These are phyloP conservation scores for Fusarium coffeatum DNA, from an alignment of 2,329 filamentous ascomycete genomes.

Conservation along the genomic window DNA sequence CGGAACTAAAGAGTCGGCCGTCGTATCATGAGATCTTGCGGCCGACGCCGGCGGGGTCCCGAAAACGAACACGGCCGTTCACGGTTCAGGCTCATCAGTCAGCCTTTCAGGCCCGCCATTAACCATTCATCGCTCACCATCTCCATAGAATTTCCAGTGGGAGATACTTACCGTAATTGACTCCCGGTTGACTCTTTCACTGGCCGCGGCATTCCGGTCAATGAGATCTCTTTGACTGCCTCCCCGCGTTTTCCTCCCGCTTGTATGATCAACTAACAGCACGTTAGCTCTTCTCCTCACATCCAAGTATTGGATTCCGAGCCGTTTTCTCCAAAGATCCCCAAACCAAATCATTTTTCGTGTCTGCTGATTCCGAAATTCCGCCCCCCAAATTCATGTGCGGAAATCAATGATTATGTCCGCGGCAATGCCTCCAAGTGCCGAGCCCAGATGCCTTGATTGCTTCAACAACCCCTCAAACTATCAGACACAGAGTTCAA, in stretches of 20 bases:
- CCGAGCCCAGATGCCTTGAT: constrained; percentile 23
- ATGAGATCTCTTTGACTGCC: constrained; percentile 5
- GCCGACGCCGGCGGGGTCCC: constrained; percentile 31
- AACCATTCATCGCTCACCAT: background rate
- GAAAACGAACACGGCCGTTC: constrained; percentile 44
- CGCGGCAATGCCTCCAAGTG: constrained; percentile 22
- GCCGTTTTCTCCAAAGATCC: constrained; percentile 20
- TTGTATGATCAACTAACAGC: background rate
- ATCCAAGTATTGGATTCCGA: background rate
- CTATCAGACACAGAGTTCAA: background rate
- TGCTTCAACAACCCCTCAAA: background rate
- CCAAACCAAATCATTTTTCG: constrained; percentile 1
- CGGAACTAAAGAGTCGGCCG: constrained; percentile 14
- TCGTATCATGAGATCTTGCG: constrained; percentile 34
- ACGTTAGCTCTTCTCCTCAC: constrained; percentile 22
- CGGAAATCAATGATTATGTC: constrained; percentile 11
- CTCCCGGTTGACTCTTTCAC: constrained; percentile 7
- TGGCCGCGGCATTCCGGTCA: constrained; percentile 31
- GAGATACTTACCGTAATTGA: constrained; percentile 24
- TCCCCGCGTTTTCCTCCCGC: constrained; percentile 25
- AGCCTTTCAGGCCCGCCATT: background rate
- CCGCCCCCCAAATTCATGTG: constrained; percentile 2
- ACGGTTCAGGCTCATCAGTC: background rate
- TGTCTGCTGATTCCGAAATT: constrained; percentile 5
- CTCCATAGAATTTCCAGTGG: background rate